Evolutionary conservation across 192 early-diverging fungal genomes (phyloP).

Genomic region (Umbelopsis isabellina): DNA sequence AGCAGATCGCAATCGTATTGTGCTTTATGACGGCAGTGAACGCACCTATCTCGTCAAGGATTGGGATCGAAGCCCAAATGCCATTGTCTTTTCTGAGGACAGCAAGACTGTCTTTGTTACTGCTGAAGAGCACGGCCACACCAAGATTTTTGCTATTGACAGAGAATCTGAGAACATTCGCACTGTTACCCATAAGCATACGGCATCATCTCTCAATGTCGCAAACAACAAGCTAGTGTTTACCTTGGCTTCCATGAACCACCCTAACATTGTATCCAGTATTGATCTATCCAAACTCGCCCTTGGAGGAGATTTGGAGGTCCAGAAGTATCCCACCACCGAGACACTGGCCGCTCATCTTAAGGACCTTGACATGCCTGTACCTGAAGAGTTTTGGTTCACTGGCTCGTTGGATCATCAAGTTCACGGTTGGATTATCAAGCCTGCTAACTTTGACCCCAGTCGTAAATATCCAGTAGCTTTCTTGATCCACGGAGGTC

Average conservation of each 20-base stretch:
- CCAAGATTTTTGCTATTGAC: conserved; percentile 69
- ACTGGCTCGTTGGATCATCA: conserved; percentile 57
- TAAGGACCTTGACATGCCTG: conserved; percentile 46
- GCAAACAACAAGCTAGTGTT: conserved; percentile 49
- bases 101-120: conserved; percentile 56
- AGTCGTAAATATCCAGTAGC: conserved; percentile 71
- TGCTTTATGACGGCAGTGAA: conserved; percentile 52
- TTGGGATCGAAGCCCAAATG: conserved; percentile 67
- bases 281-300: conserved; percentile 38
- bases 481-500: conserved; percentile 83
- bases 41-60: conserved; percentile 48
- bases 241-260: conserved; percentile 48
- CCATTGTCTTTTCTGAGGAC: conserved; percentile 64
- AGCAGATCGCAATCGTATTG: conserved; percentile 75
- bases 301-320: conserved; percentile 20
- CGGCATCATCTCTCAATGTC: conserved; percentile 46
- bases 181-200: conserved; percentile 51
- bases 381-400: conserved; percentile 73
- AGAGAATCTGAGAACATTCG: conserved; percentile 49
- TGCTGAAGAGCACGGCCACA: conserved; percentile 68
- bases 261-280: conserved; percentile 42
- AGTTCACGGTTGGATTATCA: conserved; percentile 69
- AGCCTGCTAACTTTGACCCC: conserved; percentile 61
- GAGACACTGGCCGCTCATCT: conserved; percentile 47
- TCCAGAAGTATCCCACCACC: conserved; percentile 30